phyloP scores from a whole-genome alignment of 2,329 filamentous ascomycete genomes.

The Podosphaera aphanis region DNA sequence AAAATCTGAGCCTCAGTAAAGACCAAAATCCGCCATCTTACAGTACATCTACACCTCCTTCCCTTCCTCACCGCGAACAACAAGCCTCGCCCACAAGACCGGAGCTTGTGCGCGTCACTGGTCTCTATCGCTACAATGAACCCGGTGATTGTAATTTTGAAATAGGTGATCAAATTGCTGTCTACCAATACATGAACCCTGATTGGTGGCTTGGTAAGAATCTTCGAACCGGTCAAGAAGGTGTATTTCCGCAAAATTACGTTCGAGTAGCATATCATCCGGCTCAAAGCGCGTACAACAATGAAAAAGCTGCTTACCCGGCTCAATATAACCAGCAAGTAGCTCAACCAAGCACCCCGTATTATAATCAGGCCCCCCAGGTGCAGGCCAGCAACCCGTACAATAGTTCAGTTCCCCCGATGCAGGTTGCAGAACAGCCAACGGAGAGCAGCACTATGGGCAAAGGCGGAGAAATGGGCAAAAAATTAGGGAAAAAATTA shows the following conservation, averaged over 20 bases:
- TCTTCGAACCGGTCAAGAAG: constrained; percentile 57
- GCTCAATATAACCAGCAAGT: constrained; percentile 7
- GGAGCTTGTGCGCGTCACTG: constrained; percentile 49
- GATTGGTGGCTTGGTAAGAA: constrained; percentile 95
- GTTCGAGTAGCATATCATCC: constrained; percentile 29
- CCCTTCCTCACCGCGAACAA: constrained; percentile 10
- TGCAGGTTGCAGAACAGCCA: constrained; percentile 41
- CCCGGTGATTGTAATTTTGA: constrained; percentile 61
- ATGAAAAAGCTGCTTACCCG: constrained; percentile 13
- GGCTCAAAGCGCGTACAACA: not conserved
- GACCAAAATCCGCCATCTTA: constrained; percentile 8
- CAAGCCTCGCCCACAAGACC: constrained; percentile 18
- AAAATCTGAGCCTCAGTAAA: constrained; percentile 7
- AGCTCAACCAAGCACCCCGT: not conserved
- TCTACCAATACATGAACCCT: constrained; percentile 82
- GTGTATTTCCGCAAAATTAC: constrained; percentile 89
- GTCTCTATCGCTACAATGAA: constrained; percentile 69
- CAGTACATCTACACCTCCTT: constrained; percentile 17
- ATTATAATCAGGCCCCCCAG: constrained; percentile 15
- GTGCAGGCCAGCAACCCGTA: constrained; percentile 34
- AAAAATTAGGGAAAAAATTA: constrained; percentile 92
- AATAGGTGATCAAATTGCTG: constrained; percentile 55
- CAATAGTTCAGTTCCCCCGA: constrained; percentile 45
- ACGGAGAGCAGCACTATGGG: constrained; percentile 19
- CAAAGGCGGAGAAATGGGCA: constrained; percentile 37